Evolutionary conservation across 1,139 yeast genomes (phyloP), one percentile per base, ranked within the genome.

Genomic region (Kazachstania sp.): DNA sequence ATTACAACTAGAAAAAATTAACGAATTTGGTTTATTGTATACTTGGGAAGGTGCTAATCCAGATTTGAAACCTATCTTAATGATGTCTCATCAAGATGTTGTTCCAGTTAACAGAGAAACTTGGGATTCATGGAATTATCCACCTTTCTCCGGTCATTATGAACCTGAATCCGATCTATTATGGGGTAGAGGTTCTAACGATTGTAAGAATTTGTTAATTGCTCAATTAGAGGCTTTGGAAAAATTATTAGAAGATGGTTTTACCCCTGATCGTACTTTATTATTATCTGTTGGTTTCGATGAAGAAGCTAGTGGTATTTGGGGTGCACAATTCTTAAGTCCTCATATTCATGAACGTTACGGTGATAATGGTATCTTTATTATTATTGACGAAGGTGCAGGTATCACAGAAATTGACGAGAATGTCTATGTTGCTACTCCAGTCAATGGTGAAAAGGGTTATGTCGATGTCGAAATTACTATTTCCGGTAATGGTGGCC

Each of bases 61-160:
- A 4, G 50, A 58, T 2, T 68, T 81, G 56, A 79, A 82, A 61
- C 95, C 95, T 5, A 54, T 81, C 13, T 61, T 86, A 63, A 68
- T 85, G 39, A 75, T 81, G 65, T 88, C 92, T 3, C 95, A 86
- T 64, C 86, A 81, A 61, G 95, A 86, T 60, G 86, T 83, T 4
- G 95, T 86, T 13, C 95, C 95, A 0, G 84, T 85, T n/a, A 81
- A 79, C 57, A 63, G 67, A 29, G 79, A 71, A 20, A 76, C 86
- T 13, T 61, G 74, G 39, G 70, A 63, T 36, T 70, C 73, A 44
- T 86, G 95, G 95, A 72, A 70, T 2, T 73, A 78, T 56, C 81
- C 82, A 11, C 95, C 95, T 26, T 84, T 78, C 52, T 72, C 73
- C 8, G 95, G 85, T 3, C 72, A 74, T 58, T 84, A 70, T 58